These are phyloP conservation scores for Suillus americanus DNA, from an alignment of 768 basidiomycete species.

Conservation along the genomic window DNA sequence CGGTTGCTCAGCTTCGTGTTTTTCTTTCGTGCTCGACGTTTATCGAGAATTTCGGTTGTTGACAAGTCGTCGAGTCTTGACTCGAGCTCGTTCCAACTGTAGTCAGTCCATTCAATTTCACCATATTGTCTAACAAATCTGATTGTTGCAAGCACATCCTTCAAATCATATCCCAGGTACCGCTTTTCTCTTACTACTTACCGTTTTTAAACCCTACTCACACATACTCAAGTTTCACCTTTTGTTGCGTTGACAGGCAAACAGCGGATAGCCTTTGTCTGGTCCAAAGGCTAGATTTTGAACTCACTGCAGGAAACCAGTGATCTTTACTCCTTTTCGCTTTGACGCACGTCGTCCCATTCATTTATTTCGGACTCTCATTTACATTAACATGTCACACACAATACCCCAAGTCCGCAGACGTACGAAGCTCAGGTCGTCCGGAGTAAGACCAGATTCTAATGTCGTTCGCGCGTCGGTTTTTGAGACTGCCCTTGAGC, in stretches of 20 bases:
- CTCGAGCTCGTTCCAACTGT: neutral
- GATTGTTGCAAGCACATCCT: neutral
- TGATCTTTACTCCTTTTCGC: constrained; percentile 5
- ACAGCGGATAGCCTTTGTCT: constrained; percentile 25
- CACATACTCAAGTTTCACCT: constrained; percentile 1
- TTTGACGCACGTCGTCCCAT: constrained; percentile 10
- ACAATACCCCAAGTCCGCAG: constrained; percentile 22
- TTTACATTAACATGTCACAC: constrained; percentile 20
- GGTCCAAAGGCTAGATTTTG: constrained; percentile 10
- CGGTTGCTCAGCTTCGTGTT: constrained; percentile 5
- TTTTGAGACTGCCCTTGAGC: constrained; percentile 67
- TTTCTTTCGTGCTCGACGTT: neutral
- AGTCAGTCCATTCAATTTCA: neutral
- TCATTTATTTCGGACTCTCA: constrained; percentile 17
- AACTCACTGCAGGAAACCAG: constrained; percentile 10
- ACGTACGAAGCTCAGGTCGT: constrained; percentile 19
- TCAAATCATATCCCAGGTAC: constrained; percentile 7
- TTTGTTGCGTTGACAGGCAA: constrained; percentile 8
- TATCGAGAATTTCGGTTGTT: neutral
- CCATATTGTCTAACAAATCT: neutral
- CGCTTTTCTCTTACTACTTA: neutral
- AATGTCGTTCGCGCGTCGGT: constrained; percentile 69
- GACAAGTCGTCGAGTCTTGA: neutral
- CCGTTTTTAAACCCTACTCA: neutral
- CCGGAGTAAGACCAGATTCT: constrained; percentile 45